Evolutionary conservation across 768 basidiomycete species (phyloP).

Genomic region (Pleurotus sapidus): DNA sequence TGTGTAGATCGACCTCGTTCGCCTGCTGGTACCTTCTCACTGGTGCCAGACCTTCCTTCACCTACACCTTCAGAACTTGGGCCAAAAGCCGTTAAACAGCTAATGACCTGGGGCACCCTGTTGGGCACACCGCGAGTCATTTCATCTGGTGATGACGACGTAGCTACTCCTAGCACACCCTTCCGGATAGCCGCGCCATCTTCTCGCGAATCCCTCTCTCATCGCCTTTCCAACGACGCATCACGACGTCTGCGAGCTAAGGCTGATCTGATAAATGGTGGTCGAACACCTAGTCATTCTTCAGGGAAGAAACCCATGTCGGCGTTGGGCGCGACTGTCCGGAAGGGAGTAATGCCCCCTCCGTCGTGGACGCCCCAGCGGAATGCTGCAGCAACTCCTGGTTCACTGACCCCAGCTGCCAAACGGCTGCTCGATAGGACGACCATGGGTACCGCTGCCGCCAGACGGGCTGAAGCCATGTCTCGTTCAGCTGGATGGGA

Average conservation of each 20-base stretch:
- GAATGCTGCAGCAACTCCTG: conserved; percentile 53
- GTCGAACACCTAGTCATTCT: conserved; percentile 33
- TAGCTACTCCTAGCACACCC: conserved; percentile 51
- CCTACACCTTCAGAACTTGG: conserved; percentile 83
- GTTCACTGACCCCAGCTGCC: conserved; percentile 85
- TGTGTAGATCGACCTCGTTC: conserved; percentile 60
- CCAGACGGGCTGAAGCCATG: conserved; percentile 68
- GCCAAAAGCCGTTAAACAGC: conserved; percentile 79
- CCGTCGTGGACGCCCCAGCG: conserved; percentile 78
- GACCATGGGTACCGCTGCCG: conserved; percentile 60
- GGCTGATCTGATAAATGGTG: conserved; percentile 56
- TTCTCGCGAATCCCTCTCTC: conserved; percentile 78
- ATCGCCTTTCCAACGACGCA: conserved; percentile 79
- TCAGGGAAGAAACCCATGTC: conserved; percentile 26
- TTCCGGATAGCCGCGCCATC: conserved; percentile 80
- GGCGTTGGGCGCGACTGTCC: conserved; percentile 13
- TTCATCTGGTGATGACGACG: conserved; percentile 56
- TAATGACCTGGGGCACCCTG: conserved; percentile 98
- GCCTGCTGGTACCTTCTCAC: conserved; percentile 59
- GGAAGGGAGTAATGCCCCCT: conserved; percentile 69
- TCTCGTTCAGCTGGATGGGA: conserved; percentile 58
- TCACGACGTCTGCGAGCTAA: conserved; percentile 78
- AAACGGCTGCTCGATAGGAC: conserved; percentile 71
- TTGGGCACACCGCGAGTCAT: conserved; percentile 90
- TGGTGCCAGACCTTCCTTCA: conserved; percentile 85